phyloP scores from a whole-genome alignment of 352 stramenopile species.

The Globisporangium cederbergense region DNA sequence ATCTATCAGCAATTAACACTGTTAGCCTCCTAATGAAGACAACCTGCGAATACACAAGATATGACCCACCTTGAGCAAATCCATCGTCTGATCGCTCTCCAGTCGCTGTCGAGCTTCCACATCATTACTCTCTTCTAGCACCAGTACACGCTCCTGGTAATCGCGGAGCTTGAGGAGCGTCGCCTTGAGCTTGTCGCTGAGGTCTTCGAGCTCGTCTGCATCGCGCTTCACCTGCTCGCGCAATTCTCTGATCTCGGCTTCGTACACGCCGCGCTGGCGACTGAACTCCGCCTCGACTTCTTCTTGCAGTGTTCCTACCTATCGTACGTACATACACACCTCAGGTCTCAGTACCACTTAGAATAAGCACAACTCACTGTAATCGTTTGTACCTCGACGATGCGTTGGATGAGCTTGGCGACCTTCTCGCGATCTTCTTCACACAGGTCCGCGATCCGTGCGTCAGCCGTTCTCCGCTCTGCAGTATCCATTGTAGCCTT shows the following conservation, averaged over 20 bases:
- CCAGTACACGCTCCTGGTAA: constrained; percentile 54
- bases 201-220: constrained; percentile 40
- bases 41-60: not conserved
- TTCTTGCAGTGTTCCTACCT: constrained; percentile 53
- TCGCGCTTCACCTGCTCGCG: constrained; percentile 42
- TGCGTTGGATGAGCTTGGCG: constrained; percentile 64
- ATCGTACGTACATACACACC: not conserved
- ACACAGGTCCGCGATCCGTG: constrained; percentile 67
- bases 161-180: constrained; percentile 38
- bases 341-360: not conserved
- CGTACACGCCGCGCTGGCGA: constrained; percentile 30
- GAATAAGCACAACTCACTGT: not conserved
- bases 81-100: constrained; percentile 60
- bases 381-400: constrained; percentile 52
- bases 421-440: constrained; percentile 79
- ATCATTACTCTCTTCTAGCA: constrained; percentile 61
- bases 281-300: constrained; percentile 49
- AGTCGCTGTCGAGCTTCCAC: constrained; percentile 44
- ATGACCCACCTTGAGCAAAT: constrained; percentile 46
- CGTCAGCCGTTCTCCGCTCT: constrained; percentile 16
- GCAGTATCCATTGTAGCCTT: constrained; percentile 45
- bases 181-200: constrained; percentile 45
- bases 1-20: constrained; percentile 12
- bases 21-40: not conserved
- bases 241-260: constrained; percentile 52